Percentiles rank a stretch among this genome's conserved stretches.
Evolutionary conservation across 768 basidiomycete genomes (phyloP).

Genomic region (Lyophyllum decastes): DNA sequence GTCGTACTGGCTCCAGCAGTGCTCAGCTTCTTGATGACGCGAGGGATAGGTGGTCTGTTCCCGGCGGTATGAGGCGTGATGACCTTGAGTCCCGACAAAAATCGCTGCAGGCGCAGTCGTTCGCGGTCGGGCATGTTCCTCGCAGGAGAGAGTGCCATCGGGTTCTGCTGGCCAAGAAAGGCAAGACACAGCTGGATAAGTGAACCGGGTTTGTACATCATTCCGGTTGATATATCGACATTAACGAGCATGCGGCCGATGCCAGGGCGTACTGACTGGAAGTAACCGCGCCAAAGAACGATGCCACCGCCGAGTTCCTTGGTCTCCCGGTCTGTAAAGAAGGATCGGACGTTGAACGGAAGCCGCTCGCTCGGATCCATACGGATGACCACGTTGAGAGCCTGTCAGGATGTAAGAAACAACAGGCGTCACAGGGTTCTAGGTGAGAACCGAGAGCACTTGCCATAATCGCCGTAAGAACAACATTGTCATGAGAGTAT

Average conservation of each 20-base stretch:
- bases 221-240: slow-evolving; percentile 75
- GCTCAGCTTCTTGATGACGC: slow-evolving; percentile 59
- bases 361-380: slow-evolving; percentile 71
- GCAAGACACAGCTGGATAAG: slow-evolving; percentile 62
- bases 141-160: slow-evolving; percentile 34
- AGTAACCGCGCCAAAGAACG: slow-evolving; percentile 77
- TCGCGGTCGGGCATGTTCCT: slow-evolving; percentile 50
- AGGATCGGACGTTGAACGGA: slow-evolving; percentile 74
- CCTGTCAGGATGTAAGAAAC: slow-evolving; percentile 38
- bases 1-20: slow-evolving; percentile 46
- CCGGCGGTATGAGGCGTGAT: slow-evolving; percentile 15
- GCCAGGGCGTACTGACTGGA: slow-evolving; percentile 75
- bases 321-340: slow-evolving; percentile 62
- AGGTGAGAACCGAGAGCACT: slow-evolving; percentile 16
- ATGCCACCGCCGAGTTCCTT: slow-evolving; percentile 61
- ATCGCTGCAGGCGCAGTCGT: slow-evolving; percentile 39
- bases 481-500: slow-evolving; percentile 68
- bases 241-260: slow-evolving; percentile 68
- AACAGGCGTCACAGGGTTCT: not conserved
- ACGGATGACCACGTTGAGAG: slow-evolving; percentile 72
- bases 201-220: slow-evolving; percentile 70
- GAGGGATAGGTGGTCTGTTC: slow-evolving; percentile 25
- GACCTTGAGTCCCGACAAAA: slow-evolving; percentile 37
- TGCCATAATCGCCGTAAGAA: slow-evolving; percentile 63
- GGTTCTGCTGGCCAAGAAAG: slow-evolving; percentile 38